Evolutionary conservation across 345 rosid species (phyloP), one percentile per base, ranked within the genome.

Genomic region (Acer campestre): DNA sequence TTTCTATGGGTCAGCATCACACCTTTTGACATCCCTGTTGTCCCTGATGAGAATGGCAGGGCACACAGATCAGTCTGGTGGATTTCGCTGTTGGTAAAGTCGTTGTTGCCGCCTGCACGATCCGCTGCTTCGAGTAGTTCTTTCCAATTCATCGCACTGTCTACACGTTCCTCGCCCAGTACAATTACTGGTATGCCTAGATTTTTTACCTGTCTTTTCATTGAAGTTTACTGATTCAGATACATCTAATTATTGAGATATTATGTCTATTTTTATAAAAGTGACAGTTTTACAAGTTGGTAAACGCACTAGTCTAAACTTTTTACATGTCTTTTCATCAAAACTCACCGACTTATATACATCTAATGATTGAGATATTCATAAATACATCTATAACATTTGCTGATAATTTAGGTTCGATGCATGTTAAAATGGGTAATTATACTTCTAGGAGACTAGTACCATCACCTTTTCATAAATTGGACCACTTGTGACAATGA

Each of bases 21-120:
- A 31, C 99, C 98, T 75, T 96, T 96, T 49, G 97, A 95, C 69
- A 88, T 53, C 16, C 99, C 98, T 9, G 99, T 96, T 40, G 99
- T 94, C 76, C 99, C 99, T 55, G 98, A 96, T 9, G 99, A 96
- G 87, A 96, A 94, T 40, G 99, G 98, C 55, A 96, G 98, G 31
- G 99, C 98, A 66, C 98, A 96, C 1, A 94, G 86, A 71, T 94
- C 98, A 17, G 82, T 78, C 72, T 88, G 97, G 69, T 84, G 79
- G 62, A 92, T 80, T 46, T 85, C 80, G 59, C 85, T 88, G 27
- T 59, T 46, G 3, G 70, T 16, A 10, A 49, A n/a, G 17, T 48
- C 75, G 18, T 81, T 76, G 38, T 35, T 35, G 38, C 38, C 38
- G 71, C 89, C 81, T 0, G 90, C 86, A 11, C 79, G 79, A 62